A percentile compares a stretch with the other conserved stretches of the same genome.
These are phyloP conservation scores for Scutellaria baicalensis DNA, from an alignment of 257 asterid species.

Conservation along the genomic window DNA sequence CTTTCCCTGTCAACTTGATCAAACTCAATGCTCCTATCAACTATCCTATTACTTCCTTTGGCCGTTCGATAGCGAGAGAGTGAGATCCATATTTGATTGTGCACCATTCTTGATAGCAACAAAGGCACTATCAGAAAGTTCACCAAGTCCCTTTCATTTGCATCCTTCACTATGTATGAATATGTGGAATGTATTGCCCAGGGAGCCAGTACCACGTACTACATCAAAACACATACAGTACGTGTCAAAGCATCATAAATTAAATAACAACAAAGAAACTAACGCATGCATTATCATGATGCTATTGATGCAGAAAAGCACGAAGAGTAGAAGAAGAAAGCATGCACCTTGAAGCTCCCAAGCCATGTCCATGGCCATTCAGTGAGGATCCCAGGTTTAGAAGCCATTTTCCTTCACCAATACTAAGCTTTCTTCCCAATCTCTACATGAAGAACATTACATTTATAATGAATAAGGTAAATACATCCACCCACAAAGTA, in stretches of 20 bases:
- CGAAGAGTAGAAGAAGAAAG: no score
- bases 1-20: conserved; percentile 54
- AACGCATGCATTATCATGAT: no score
- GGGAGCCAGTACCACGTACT: conserved; percentile 42
- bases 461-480: not conserved
- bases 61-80: conserved; percentile 43
- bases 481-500: not conserved
- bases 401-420: conserved; percentile 25
- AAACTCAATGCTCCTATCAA: conserved; percentile 47
- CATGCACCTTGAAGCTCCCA: conserved; percentile 56
- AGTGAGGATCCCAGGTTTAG: conserved; percentile 58
- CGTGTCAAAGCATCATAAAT: not conserved
- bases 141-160: conserved; percentile 17
- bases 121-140: conserved; percentile 19
- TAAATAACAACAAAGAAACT: not conserved
- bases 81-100: conserved; percentile 49
- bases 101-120: conserved; percentile 30
- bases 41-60: conserved; percentile 45
- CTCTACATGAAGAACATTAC: not conserved
- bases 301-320: no score
- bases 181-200: conserved; percentile 21
- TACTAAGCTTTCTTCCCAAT: not conserved
- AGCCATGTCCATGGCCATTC: conserved; percentile 66
- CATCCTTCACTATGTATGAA: conserved; percentile 18
- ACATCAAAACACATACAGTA: not conserved